Conservation (phyloP, 2,329 filamentous ascomycete genomes). For the Geosmithia morbida region DNA sequence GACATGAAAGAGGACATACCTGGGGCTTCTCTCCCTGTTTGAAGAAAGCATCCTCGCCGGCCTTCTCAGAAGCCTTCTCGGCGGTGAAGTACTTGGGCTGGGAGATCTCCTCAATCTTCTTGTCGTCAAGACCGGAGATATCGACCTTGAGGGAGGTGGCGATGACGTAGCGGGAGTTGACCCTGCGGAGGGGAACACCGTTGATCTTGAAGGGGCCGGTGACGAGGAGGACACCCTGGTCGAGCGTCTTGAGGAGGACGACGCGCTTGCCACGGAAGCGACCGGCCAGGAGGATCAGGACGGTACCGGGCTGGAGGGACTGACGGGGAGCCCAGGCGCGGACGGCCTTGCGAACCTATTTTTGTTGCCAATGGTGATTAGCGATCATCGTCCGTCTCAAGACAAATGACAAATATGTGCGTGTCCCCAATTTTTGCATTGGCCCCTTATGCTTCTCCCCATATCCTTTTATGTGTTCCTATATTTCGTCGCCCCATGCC, state of each 20-base stretch:
- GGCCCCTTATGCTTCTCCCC: too few species aligned
- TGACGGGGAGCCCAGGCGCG: constrained; percentile 77
- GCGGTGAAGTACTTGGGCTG: constrained; percentile 86
- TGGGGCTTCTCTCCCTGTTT: constrained; percentile 96
- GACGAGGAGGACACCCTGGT: constrained; percentile 95
- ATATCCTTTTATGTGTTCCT: not conserved
- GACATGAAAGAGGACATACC: constrained; percentile 39
- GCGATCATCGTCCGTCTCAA: not conserved
- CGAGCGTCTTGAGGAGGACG: constrained; percentile 93
- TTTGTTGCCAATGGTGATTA: constrained; percentile 3
- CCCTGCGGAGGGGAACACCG: constrained; percentile 90
- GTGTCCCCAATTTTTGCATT: not conserved
- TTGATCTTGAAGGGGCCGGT: constrained; percentile 99
- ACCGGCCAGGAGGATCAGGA: constrained; percentile 97
- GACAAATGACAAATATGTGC: not conserved
- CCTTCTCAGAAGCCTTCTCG: constrained; percentile 92
- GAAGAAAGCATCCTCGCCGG: constrained; percentile 97
- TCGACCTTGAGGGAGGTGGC: constrained; percentile 78
- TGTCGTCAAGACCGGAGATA: constrained; percentile 71
- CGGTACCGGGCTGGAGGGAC: constrained; percentile 83
- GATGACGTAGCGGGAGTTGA: constrained; percentile 89
- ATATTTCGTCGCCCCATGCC: not conserved
- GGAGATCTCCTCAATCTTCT: constrained; percentile 72
- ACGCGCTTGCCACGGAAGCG: constrained; percentile 99
- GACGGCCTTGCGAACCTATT: constrained; percentile 85